Base-by-base conservation (phyloP, 2,329 filamentous ascomycete genomes). In the Penicillium sclerotiorum region DNA sequence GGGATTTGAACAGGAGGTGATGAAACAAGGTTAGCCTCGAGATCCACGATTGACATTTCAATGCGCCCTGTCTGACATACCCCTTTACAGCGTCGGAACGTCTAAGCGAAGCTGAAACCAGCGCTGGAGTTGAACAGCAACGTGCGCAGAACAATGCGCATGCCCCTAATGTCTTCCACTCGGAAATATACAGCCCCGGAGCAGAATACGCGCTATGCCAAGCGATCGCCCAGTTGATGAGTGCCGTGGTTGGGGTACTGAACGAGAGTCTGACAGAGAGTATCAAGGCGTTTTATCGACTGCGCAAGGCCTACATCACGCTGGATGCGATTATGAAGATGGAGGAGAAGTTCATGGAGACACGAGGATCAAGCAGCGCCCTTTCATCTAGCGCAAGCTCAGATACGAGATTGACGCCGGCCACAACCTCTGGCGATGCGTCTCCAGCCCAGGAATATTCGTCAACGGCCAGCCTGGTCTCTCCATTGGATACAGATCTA, bases 221-320 rank as follows among this genome's bases (percentile, higher is more conserved):
- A 52, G 89, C 91, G 4, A 86, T 96, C 74, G 83, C 90, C 2
- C 90, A 96, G 70, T 79, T 96, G 55, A 95, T 96, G 87, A 82
- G 84, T 49, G 92, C 92, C 0, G 87, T 99, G 1, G 85, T 96
- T 1, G 90, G 85, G 0, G 89, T 97, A 13, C 75, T 97, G 61
- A 95, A 95, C 58, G 94, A 97, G 75, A 96, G 89, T 66, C 73
- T 97, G 61, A 93, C 92, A 0, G 94, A 97, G 69, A 90, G 86
- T 13, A 83, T 97, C 69, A 90, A 87, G 71, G 90, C 90, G 5
- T 97, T 97, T 65, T 95, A 95, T 67, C 95, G 94, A 71, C 73
- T 97, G 60, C 81, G 93, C 54, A 95, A 95, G 68, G 93, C 93
- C 0, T 97, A 89, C 63, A 76, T 90, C 32, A 87, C 90, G 0